Percentiles rank a stretch among this genome's conserved stretches.
Conservation (phyloP, 306 rosid species). For the Gleditsia sinensis region DNA sequence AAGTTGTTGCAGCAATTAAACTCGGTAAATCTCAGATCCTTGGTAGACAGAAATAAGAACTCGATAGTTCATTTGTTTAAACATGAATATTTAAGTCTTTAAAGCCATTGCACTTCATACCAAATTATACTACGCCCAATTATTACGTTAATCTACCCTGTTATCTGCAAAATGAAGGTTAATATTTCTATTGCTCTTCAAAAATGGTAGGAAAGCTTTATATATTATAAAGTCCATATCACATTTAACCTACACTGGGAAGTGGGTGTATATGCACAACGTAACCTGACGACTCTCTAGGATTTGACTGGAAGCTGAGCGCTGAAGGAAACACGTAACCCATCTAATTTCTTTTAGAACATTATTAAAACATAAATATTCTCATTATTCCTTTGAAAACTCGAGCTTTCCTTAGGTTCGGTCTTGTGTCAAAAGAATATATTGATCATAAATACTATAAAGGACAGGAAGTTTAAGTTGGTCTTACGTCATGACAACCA, state of each 20-base stretch:
- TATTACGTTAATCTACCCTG: background rate
- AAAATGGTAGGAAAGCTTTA: background rate
- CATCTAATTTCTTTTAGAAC: conserved; percentile 1
- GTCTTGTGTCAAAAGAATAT: conserved; percentile 5
- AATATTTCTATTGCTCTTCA: background rate
- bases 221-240: background rate
- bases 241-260: background rate
- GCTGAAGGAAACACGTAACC: background rate
- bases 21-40: too few relatives aligned
- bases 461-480: background rate
- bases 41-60: background rate
- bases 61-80: background rate
- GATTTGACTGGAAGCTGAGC: conserved; percentile 7
- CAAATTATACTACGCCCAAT: background rate
- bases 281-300: background rate
- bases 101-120: background rate
- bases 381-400: conserved; percentile 30
- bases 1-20: too few relatives aligned
- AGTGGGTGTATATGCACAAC: background rate
- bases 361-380: conserved; percentile 2
- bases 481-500: background rate
- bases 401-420: conserved; percentile 5
- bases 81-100: background rate
- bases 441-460: background rate
- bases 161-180: conserved; percentile 9